Percentiles rank a stretch among this genome's conserved stretches.
These are phyloP conservation scores for Rhamnella rubrinervis DNA, from an alignment of 331 rosid genomes.

Conservation along the genomic window DNA sequence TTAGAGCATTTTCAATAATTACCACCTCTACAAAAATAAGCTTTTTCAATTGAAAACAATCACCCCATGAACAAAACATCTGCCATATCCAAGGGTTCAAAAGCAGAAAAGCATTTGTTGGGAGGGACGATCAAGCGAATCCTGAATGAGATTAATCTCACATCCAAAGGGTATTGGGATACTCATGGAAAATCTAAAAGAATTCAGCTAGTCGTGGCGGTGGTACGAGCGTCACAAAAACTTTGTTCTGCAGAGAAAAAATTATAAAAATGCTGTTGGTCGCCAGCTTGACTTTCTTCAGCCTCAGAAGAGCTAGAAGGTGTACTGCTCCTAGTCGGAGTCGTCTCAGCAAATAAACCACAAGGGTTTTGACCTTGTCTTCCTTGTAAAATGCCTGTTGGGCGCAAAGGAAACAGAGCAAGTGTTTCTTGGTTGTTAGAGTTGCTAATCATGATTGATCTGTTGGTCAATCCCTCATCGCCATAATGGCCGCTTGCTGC, in stretches of 20 bases:
- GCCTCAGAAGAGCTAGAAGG: constrained; percentile 27
- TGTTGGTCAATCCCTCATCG: background rate
- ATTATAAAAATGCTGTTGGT: constrained; percentile 40
- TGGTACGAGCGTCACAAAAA: constrained; percentile 4
- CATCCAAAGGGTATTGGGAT: too few species aligned
- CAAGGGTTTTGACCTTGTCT: constrained; percentile 25
- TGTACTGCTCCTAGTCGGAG: constrained; percentile 17
- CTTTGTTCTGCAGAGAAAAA: constrained; percentile 41
- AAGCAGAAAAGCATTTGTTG: too few species aligned
- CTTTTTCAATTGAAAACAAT: too few species aligned
- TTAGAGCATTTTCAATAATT: too few species aligned
- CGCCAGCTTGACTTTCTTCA: constrained; percentile 14
- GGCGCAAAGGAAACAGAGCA: constrained; percentile 69
- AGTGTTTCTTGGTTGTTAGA: constrained; percentile 48
- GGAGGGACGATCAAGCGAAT: too few species aligned
- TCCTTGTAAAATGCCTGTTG: constrained; percentile 60
- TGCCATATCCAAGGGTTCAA: too few species aligned
- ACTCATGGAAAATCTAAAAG: too few species aligned
- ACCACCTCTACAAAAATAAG: too few species aligned
- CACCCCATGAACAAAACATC: too few species aligned
- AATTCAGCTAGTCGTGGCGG: too few species aligned
- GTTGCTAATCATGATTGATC: background rate
- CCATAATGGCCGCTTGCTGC: too few species aligned
- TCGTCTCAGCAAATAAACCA: background rate
- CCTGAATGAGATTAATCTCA: too few species aligned